These are phyloP conservation scores for Globisporangium alternatum DNA, from an alignment of 352 stramenopile genomes.

Conservation along the genomic window DNA sequence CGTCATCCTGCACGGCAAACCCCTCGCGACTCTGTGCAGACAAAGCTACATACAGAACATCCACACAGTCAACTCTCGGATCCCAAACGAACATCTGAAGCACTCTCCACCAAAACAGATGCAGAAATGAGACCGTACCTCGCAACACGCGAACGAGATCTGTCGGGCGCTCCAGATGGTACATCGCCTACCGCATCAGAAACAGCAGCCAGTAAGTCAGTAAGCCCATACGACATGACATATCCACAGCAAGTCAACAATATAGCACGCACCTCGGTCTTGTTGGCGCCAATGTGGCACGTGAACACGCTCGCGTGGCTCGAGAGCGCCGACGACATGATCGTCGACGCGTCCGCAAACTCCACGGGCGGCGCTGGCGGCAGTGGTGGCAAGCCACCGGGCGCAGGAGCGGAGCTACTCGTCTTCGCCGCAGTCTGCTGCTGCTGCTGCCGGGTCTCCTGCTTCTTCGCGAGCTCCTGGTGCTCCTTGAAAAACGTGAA, in stretches of 20 bases:
- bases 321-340: slow-evolving; percentile 30
- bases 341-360: slow-evolving; percentile 16
- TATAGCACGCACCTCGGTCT: slow-evolving; percentile 48
- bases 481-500: slow-evolving; percentile 84
- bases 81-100: not conserved
- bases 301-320: slow-evolving; percentile 60
- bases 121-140: slow-evolving; percentile 27
- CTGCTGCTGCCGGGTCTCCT: not conserved
- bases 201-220: not conserved
- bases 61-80: not conserved
- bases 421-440: slow-evolving; percentile 3
- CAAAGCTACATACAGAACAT: slow-evolving; percentile 31
- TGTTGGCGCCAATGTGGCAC: slow-evolving; percentile 70
- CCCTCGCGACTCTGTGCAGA: slow-evolving; percentile 59
- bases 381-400: slow-evolving; percentile 13
- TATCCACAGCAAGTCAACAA: not conserved
- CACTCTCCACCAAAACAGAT: slow-evolving; percentile 4
- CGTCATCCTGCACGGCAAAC: slow-evolving; percentile 19
- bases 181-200: slow-evolving; percentile 50
- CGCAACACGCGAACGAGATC: slow-evolving; percentile 59
- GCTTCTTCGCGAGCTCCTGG: slow-evolving; percentile 34
- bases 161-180: slow-evolving; percentile 54
- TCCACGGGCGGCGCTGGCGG: slow-evolving; percentile 15
- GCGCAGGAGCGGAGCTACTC: slow-evolving; percentile 1
- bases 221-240: not conserved